Evolutionary conservation across 306 rosid genomes (phyloP).

Genomic region (Pterocarpus macrocarpus): DNA sequence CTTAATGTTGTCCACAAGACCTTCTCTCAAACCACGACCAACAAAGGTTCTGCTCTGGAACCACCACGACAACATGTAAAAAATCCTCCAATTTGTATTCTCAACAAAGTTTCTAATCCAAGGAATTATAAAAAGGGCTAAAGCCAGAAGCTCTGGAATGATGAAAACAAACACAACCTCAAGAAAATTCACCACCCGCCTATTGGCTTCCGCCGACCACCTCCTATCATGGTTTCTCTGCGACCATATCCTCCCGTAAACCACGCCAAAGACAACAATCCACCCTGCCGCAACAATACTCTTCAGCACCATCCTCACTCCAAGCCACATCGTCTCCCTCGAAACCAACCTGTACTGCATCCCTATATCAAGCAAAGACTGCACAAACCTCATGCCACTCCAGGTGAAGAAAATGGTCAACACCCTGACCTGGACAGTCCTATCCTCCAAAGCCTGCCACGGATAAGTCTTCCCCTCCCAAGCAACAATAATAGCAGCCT

Average conservation of each 20-base stretch:
- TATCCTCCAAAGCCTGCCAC: constrained; percentile 67
- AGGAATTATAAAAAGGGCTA: constrained; percentile 78
- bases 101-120: constrained; percentile 93
- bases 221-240: constrained; percentile 65
- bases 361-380: constrained; percentile 78
- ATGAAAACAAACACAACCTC: constrained; percentile 68
- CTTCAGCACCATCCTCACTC: constrained; percentile 83
- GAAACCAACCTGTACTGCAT: constrained; percentile 89
- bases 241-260: constrained; percentile 81
- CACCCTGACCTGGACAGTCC: constrained; percentile 70
- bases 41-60: constrained; percentile 88
- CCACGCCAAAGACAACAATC: constrained; percentile 76
- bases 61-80: constrained; percentile 92
- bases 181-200: constrained; percentile 68
- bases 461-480: constrained; percentile 75
- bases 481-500: constrained; percentile 89
- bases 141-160: constrained; percentile 81
- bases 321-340: constrained; percentile 80
- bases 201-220: constrained; percentile 76
- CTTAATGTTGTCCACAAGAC: constrained; percentile 81
- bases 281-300: constrained; percentile 75
- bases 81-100: constrained; percentile 84
- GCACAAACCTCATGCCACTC: constrained; percentile 83
- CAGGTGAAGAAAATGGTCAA: constrained; percentile 85
- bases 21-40: constrained; percentile 98